Base-by-base conservation (phyloP, 805 yeast genomes). In the Huiozyma sinensis region DNA sequence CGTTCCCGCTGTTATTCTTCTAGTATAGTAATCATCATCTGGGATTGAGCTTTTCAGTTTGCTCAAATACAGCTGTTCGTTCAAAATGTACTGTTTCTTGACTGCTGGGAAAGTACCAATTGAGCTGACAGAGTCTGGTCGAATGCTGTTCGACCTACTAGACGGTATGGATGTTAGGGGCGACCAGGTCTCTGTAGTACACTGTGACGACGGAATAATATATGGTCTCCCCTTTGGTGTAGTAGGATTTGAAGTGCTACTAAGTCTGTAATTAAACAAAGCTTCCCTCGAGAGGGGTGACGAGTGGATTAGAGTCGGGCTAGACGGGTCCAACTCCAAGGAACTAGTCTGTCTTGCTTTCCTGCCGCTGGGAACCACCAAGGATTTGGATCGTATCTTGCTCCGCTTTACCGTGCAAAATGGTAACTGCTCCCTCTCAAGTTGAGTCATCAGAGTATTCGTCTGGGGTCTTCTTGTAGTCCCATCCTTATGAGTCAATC, bases 11-110 rank as follows among this genome's bases (percentile, higher is more conserved):
- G 76, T 66, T 36, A 80, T 75, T 4, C 81, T 85, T 50, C 77
- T 77, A 9, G 85, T 80, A 55, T 81, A 80, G 58, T 81, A 81
- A 52, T 83, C 92, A 58, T 83, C 92, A 56, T 83, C 86, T 4
- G 68, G 73, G 35, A 69, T 65, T 49, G 76, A 80, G 50, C 78
- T 78, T 46, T 74, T 71, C 55, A 83, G 73, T 55, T 76, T 76
- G 45, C 73, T 75, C 45, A 84, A 60, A 53, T 83, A 83, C 0
- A 78, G 73, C 52, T 72, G 72, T 56, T 84, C 92, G 54, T 83
- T 89, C 3, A 79, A 47, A 1, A 60, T 57, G 40, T 63, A 62
- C 40, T 58, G 64, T 27, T 56, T 52, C 38, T 60, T 56, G 39
- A 54, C 56, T 5, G 51, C 41, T 40, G 54, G 46, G 31, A 33